Base-by-base conservation (phyloP, 139 green algal genomes). In the Chlamydomonas urium region DNA sequence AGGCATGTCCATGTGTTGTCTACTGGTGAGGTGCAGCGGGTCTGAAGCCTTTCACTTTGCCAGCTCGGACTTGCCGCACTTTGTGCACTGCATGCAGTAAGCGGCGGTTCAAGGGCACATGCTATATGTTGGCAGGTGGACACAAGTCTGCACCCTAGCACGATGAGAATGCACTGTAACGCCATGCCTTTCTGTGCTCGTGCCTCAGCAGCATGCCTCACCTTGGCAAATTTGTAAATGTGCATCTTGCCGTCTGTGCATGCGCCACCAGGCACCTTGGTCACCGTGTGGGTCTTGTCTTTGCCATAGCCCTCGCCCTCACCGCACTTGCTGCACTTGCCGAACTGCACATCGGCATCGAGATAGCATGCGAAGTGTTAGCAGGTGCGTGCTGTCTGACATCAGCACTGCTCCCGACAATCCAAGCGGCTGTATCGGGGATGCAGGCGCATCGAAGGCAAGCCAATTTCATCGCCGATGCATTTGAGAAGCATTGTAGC, bases 291-390 rank as follows among this genome's bases (percentile, higher is more conserved):
- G n/a, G n/a, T n/a, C n/a, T n/a, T n/a, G n/a, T n/a, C 23, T 19
- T 68, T 68, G 32, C 53, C 53, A 63, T 68, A 68, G 31, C 60
- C 60, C 33, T 68, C 60, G 21, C 31, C 60, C 28, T 8, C 10
- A 6, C 8, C 60, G 60, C 60, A 68, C 33, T 68, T 68, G 60
- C 60, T 68, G 60, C 60, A 68, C 60, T 68, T 68, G 17, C 60
- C 60, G 29, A 68, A 68, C 60, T 68, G n/a, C n/a, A n/a, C n/a
- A n/a, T n/a, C n/a, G n/a, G n/a, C n/a, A n/a, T n/a, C n/a, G n/a
- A n/a, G n/a, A n/a, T n/a, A n/a, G n/a, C n/a, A n/a, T n/a, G n/a
- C n/a, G n/a, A n/a, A n/a, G n/a, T n/a, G n/a, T n/a, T n/a, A n/a
- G n/a, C n/a, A n/a, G n/a, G n/a, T n/a, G n/a, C n/a, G n/a, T n/a